Percentiles rank a stretch among this genome's conserved stretches.
phyloP scores from a whole-genome alignment of 1,284 basidiomycete genomes.

The Cutaneotrichosporon cavernicola region DNA sequence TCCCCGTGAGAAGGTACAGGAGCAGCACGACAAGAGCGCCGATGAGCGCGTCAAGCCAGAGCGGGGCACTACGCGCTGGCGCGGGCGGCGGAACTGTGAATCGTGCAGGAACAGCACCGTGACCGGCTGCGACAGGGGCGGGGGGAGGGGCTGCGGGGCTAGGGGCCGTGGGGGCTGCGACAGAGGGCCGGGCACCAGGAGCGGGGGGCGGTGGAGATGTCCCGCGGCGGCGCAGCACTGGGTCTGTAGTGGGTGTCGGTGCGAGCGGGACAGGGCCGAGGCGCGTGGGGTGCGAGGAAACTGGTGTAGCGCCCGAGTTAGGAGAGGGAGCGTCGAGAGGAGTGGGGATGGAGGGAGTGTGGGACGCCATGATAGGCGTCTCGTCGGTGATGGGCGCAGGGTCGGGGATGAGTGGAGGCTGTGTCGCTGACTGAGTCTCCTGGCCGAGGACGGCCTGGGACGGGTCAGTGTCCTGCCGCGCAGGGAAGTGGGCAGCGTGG shows the following conservation, averaged over 20 bases:
- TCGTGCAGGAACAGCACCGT: constrained; percentile 3
- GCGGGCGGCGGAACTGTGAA: constrained; percentile 1
- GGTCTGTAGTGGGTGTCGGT: background rate
- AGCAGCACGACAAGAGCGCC: constrained; percentile 45
- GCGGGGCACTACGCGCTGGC: constrained; percentile 1
- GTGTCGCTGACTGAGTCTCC: background rate
- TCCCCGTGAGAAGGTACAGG: constrained; percentile 18
- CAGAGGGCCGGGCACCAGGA: background rate
- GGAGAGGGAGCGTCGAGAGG: background rate
- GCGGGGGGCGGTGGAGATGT: background rate
- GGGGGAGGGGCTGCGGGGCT: background rate
- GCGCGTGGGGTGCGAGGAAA: background rate
- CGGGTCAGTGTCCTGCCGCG: background rate
- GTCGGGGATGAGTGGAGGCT: background rate
- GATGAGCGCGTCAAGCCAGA: constrained; percentile 28
- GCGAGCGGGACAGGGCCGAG: background rate
- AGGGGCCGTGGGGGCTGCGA: background rate
- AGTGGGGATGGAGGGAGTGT: background rate
- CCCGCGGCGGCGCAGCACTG: background rate
- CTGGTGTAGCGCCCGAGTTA: background rate
- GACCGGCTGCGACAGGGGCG: background rate
- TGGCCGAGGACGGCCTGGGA: background rate
- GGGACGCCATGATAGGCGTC: background rate
- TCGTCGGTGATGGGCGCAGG: background rate
- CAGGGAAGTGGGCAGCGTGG: background rate